phyloP scores from a whole-genome alignment of 768 basidiomycete genomes.

The Floccularia luteovirens region DNA sequence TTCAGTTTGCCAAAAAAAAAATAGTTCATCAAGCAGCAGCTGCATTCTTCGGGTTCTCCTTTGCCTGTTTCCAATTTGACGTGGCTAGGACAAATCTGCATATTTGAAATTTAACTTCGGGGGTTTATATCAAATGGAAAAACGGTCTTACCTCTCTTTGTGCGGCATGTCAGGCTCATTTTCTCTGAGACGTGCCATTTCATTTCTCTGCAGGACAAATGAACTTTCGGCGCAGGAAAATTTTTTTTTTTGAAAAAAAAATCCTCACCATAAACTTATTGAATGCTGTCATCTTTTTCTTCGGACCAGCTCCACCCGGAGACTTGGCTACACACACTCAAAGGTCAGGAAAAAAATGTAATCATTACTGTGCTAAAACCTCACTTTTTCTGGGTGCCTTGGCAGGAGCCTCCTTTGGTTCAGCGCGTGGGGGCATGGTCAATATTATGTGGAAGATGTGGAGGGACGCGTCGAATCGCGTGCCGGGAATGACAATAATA shows the following conservation, averaged over 20 bases:
- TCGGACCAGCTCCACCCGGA: slow-evolving; percentile 35
- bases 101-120: not conserved
- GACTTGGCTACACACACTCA: slow-evolving; percentile 49
- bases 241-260: slow-evolving; percentile 1
- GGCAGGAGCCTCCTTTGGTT: slow-evolving; percentile 30
- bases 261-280: slow-evolving; percentile 64
- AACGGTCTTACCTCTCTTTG: slow-evolving; percentile 54
- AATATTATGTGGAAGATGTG: slow-evolving; percentile 4
- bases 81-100: slow-evolving; percentile 69
- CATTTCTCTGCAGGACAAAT: slow-evolving; percentile 46
- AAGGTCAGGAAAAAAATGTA: too few relatives aligned
- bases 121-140: slow-evolving; percentile 5
- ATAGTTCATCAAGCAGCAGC: slow-evolving; percentile 11
- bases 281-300: slow-evolving; percentile 64
- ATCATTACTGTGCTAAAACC: slow-evolving; percentile 15
- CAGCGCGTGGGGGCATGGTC: slow-evolving; percentile 36
- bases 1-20: too few relatives aligned
- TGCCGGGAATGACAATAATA: slow-evolving; percentile 9
- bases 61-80: slow-evolving; percentile 70
- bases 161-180: slow-evolving; percentile 65
- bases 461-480: slow-evolving; percentile 17
- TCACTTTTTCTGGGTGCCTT: slow-evolving; percentile 53
- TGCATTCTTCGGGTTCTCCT: slow-evolving; percentile 52
- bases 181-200: slow-evolving; percentile 75
- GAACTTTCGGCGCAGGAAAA: not conserved